These are phyloP conservation scores for Prunus kanzakura DNA, from an alignment of 306 rosid genomes.

Conservation along the genomic window DNA sequence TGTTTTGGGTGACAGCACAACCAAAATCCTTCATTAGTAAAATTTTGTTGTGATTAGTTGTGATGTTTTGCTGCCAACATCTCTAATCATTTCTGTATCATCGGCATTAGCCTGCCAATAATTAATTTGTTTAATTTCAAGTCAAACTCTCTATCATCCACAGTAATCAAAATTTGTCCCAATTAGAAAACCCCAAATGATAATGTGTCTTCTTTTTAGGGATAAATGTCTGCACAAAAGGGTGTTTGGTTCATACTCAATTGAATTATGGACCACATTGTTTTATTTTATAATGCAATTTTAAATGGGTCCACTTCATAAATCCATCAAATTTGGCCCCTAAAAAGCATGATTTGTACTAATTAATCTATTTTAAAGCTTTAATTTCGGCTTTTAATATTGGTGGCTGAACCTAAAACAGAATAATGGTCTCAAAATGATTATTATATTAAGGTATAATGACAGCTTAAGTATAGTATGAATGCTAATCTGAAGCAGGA, in stretches of 20 bases:
- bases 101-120: slow-evolving; percentile 31
- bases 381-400: background rate
- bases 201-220: slow-evolving; percentile 2
- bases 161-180: slow-evolving; percentile 14
- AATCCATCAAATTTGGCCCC: background rate
- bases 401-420: background rate
- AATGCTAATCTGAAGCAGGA: background rate
- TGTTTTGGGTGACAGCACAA: slow-evolving; percentile 84
- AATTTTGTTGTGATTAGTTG: slow-evolving; percentile 17
- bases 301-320: background rate
- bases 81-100: slow-evolving; percentile 73
- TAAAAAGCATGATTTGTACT: background rate
- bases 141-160: slow-evolving; percentile 45
- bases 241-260: background rate
- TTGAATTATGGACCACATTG: background rate
- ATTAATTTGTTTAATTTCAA: slow-evolving; percentile 28
- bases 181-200: slow-evolving; percentile 3
- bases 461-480: background rate
- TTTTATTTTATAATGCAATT: background rate
- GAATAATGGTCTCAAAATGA: slow-evolving; percentile 8
- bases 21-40: slow-evolving; percentile 28
- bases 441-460: background rate
- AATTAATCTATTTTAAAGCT: background rate
- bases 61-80: slow-evolving; percentile 28
- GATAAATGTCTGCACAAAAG: background rate